These are phyloP conservation scores for Primulina eburnea DNA, from an alignment of 257 asterid genomes.

Conservation along the genomic window DNA sequence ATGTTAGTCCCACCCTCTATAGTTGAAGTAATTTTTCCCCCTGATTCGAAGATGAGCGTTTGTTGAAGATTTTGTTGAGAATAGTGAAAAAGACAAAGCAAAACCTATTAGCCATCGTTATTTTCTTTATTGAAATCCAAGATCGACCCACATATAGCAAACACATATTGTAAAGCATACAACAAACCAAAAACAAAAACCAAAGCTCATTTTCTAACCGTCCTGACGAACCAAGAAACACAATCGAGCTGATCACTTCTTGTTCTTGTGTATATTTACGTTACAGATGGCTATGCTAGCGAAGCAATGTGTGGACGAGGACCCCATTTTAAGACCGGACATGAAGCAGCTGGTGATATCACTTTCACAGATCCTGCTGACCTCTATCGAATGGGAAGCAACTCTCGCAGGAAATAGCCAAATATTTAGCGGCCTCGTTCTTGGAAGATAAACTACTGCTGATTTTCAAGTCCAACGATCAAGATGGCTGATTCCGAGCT, in stretches of 20 bases:
- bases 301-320: slow-evolving; percentile 90
- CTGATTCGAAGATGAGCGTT: too few relatives aligned
- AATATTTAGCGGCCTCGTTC: slow-evolving; percentile 95
- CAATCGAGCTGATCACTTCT: background rate
- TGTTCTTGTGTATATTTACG: background rate
- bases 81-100: too few relatives aligned
- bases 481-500: background rate
- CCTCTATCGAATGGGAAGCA: slow-evolving; percentile 98
- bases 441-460: slow-evolving; percentile 59
- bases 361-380: slow-evolving; percentile 80
- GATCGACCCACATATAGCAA: too few relatives aligned
- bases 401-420: slow-evolving; percentile 99
- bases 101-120: too few relatives aligned
- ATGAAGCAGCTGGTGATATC: slow-evolving; percentile 91
- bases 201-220: too few relatives aligned
- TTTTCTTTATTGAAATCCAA: too few relatives aligned
- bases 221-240: background rate
- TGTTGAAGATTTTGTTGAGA: too few relatives aligned
- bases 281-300: slow-evolving; percentile 75
- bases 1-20: background rate
- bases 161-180: too few relatives aligned
- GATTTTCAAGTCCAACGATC: background rate
- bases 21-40: too few relatives aligned
- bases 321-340: slow-evolving; percentile 90
- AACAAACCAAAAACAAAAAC: too few relatives aligned